Percentiles rank a stretch among this genome's conserved stretches.
phyloP scores from a whole-genome alignment of 1,139 yeast genomes.

The Meyerozyma elateridarum region DNA sequence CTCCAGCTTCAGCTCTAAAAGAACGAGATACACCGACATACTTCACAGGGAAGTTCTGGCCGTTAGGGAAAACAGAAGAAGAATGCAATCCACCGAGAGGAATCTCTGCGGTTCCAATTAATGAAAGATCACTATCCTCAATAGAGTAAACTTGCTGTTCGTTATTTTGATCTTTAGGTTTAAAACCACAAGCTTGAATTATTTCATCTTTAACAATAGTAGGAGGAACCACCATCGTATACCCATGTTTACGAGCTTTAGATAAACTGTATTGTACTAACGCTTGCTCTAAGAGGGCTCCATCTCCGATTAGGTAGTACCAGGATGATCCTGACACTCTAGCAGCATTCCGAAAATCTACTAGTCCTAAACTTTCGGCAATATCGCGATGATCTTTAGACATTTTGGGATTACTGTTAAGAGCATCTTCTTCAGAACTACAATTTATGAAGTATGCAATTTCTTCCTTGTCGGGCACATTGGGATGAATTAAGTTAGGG shows the following conservation, averaged over 20 bases:
- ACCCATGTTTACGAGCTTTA: slow-evolving; percentile 64
- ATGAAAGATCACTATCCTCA: slow-evolving; percentile 47
- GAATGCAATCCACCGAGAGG: slow-evolving; percentile 77
- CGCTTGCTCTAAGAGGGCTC: slow-evolving; percentile 88
- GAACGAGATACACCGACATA: slow-evolving; percentile 83
- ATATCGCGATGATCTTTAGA: slow-evolving; percentile 61
- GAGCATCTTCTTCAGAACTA: slow-evolving; percentile 21
- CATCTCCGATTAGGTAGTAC: slow-evolving; percentile 82
- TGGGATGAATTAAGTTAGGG: slow-evolving; percentile 62
- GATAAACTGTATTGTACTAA: slow-evolving; percentile 72
- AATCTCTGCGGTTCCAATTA: slow-evolving; percentile 95
- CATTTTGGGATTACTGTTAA: slow-evolving; percentile 16
- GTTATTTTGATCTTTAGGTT: slow-evolving; percentile 84
- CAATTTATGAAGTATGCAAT: slow-evolving; percentile 50
- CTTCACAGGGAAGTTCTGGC: slow-evolving; percentile 43
- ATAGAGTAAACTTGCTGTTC: slow-evolving; percentile 82
- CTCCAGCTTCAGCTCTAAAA: slow-evolving; percentile 96
- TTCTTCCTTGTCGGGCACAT: slow-evolving; percentile 36
- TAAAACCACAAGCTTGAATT: slow-evolving; percentile 88
- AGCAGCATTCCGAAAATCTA: slow-evolving; percentile 72
- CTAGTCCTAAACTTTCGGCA: slow-evolving; percentile 54
- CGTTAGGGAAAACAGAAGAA: slow-evolving; percentile 18
- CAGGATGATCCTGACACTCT: slow-evolving; percentile 81
- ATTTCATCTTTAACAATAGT: slow-evolving; percentile 76
- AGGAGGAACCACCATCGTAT: slow-evolving; percentile 74